Evolutionary conservation across 2,329 filamentous ascomycete genomes (phyloP).

Genomic region (Claviceps citrina): DNA sequence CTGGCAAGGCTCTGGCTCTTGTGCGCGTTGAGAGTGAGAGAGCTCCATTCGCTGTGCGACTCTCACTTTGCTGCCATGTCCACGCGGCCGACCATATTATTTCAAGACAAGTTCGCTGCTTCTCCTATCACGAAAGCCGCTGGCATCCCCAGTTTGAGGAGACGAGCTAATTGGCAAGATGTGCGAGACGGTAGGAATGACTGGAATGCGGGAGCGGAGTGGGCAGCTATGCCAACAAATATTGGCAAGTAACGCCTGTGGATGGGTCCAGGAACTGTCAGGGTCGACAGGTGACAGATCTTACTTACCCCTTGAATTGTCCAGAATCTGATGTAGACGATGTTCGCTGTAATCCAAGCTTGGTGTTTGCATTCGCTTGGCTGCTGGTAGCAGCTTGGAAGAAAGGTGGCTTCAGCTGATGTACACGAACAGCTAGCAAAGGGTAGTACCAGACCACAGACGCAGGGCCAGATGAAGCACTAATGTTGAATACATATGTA

Average conservation of each 20-base stretch:
- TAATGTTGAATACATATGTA: conserved; percentile 3
- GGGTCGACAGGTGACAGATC: not conserved
- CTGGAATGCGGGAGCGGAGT: conserved; percentile 5
- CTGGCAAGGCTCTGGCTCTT: not conserved
- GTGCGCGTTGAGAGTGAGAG: not conserved
- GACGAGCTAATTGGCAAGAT: not conserved
- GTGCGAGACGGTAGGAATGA: conserved; percentile 2
- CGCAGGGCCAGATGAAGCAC: conserved; percentile 1
- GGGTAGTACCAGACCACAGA: conserved; percentile 3
- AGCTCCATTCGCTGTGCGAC: not conserved
- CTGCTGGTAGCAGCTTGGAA: not conserved
- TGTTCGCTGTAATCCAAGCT: not conserved
- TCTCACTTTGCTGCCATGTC: not conserved
- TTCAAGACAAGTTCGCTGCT: not conserved
- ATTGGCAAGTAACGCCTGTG: not conserved
- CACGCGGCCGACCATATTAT: not conserved
- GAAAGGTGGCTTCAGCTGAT: not conserved
- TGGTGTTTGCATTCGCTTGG: not conserved
- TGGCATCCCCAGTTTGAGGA: not conserved
- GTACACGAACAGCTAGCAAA: conserved; percentile 1
- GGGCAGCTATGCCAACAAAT: not conserved
- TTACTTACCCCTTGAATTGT: not conserved
- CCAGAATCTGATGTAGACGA: not conserved
- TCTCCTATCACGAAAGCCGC: not conserved
- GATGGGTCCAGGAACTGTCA: not conserved